Evolutionary conservation across 345 rosid genomes (phyloP).

Genomic region (Rhodamnia rubescens): DNA sequence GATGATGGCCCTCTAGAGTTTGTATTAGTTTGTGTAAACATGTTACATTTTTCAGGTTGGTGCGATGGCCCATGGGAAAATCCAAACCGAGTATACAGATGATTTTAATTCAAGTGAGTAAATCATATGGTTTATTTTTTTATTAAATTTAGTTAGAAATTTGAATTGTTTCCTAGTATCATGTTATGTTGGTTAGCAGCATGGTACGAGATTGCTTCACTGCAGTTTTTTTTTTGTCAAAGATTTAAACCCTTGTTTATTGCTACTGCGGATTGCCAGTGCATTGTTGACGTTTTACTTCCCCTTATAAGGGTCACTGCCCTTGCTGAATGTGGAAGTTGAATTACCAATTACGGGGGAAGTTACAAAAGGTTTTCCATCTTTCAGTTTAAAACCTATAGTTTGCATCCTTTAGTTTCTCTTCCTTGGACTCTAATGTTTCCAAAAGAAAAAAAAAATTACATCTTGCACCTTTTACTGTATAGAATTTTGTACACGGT

Average conservation of each 20-base stretch:
- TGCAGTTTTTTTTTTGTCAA: neutral
- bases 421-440: neutral
- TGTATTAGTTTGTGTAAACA: neutral
- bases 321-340: neutral
- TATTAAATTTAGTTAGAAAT: neutral
- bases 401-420: neutral
- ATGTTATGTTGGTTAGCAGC: neutral
- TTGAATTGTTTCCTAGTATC: neutral
- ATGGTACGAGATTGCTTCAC: neutral
- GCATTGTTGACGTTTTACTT: neutral
- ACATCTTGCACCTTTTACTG: neutral
- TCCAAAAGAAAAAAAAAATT: neutral
- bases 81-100: conserved; percentile 45
- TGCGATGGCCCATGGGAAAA: conserved; percentile 88
- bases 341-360: neutral
- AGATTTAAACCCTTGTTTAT: neutral
- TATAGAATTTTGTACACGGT: neutral
- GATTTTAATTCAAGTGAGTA: conserved; percentile 49
- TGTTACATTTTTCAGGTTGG: conserved; percentile 28
- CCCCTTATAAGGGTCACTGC: neutral
- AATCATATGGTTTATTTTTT: neutral
- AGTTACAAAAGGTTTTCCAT: neutral
- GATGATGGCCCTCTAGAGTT: conserved; percentile 51
- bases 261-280: neutral
- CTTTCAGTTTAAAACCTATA: neutral